Evolutionary conservation across 2,329 filamentous ascomycete genomes (phyloP).

Genomic region (Aspergillus thermomutatus): DNA sequence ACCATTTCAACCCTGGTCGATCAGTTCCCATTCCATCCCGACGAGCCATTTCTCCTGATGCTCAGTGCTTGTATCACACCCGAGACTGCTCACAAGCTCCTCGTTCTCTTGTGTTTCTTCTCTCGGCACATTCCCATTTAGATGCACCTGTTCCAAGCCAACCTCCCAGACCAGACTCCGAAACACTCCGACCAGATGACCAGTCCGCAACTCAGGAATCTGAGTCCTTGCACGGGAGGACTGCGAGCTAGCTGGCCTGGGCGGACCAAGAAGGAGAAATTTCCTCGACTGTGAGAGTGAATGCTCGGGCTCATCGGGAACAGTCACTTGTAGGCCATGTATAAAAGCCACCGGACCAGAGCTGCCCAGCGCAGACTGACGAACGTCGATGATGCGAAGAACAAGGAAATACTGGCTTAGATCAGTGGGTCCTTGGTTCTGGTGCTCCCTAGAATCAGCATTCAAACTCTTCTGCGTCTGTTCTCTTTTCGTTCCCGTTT

Average conservation of each 20-base stretch:
- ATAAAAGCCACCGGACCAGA: slow-evolving; percentile 28
- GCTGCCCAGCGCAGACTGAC: slow-evolving; percentile 16
- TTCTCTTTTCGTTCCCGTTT: slow-evolving; percentile 33
- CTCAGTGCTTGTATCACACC: not conserved
- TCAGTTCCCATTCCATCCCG: slow-evolving; percentile 40
- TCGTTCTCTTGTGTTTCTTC: not conserved
- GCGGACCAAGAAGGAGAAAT: slow-evolving; percentile 27
- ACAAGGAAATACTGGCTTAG: slow-evolving; percentile 16
- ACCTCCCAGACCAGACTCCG: slow-evolving; percentile 36
- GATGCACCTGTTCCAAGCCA: slow-evolving; percentile 18
- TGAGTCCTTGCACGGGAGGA: not conserved
- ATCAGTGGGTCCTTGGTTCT: not conserved
- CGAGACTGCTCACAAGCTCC: not conserved
- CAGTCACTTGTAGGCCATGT: slow-evolving; percentile 2
- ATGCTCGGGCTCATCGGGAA: not conserved
- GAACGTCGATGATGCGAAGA: slow-evolving; percentile 15
- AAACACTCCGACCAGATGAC: slow-evolving; percentile 29
- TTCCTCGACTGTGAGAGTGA: slow-evolving; percentile 6
- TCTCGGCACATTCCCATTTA: not conserved
- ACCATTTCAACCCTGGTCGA: slow-evolving; percentile 3
- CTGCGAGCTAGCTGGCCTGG: slow-evolving; percentile 4
- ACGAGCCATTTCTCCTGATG: slow-evolving; percentile 29
- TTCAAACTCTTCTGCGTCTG: slow-evolving; percentile 4
- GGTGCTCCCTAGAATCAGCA: not conserved
- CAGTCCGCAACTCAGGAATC: slow-evolving; percentile 10